A percentile compares a stretch with the other conserved stretches of the same genome.
These are phyloP conservation scores for Candida yuanshanica DNA, from an alignment of 805 yeast species.

Conservation along the genomic window DNA sequence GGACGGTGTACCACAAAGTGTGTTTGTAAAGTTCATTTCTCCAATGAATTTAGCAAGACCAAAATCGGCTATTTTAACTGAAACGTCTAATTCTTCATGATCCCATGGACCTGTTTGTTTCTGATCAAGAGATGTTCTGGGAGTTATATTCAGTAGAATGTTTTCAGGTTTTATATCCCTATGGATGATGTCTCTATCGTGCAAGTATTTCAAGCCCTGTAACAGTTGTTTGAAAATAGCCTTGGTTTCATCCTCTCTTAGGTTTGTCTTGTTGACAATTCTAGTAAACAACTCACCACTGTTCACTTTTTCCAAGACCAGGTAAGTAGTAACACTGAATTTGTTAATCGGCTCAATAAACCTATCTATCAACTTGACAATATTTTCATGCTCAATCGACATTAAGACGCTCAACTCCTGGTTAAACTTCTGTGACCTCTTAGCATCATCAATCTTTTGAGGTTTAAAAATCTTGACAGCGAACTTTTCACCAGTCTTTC, in stretches of 20 bases:
- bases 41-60: constrained; percentile 64
- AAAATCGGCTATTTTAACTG: constrained; percentile 77
- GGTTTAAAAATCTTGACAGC: constrained; percentile 76
- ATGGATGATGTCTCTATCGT: constrained; percentile 65
- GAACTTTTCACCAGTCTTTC: constrained; percentile 51
- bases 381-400: constrained; percentile 63
- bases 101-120: constrained; percentile 38
- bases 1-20: constrained; percentile 83
- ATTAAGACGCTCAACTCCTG: constrained; percentile 65
- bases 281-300: constrained; percentile 75
- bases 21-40: constrained; percentile 66
- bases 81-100: constrained; percentile 50
- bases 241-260: constrained; percentile 57
- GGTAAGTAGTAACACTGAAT: constrained; percentile 39
- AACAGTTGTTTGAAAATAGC: constrained; percentile 60
- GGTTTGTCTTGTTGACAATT: constrained; percentile 56
- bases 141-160: constrained; percentile 46
- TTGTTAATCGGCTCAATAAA: constrained; percentile 50
- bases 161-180: constrained; percentile 80
- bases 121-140: constrained; percentile 26
- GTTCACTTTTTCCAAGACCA: constrained; percentile 67
- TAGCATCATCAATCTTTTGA: constrained; percentile 35
- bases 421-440: constrained; percentile 39
- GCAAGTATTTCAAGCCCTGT: constrained; percentile 60
- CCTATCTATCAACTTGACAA: constrained; percentile 57